A percentile compares a stretch with the other conserved stretches of the same genome.
phyloP scores from a whole-genome alignment of 2,329 filamentous ascomycete genomes.

The Calonectria hongkongensis region DNA sequence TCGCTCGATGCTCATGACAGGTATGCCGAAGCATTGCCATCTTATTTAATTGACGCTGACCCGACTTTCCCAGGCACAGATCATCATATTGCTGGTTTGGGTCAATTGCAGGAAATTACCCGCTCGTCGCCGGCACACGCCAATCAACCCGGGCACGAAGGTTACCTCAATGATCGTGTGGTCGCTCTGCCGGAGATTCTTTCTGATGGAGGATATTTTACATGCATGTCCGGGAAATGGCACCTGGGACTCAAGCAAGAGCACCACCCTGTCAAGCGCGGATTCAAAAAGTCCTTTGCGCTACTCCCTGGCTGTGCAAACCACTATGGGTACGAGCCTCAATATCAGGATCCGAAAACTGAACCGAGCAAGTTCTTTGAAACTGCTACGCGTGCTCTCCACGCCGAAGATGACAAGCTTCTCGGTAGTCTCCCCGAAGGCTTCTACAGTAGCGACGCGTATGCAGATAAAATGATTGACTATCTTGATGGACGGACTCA shows the following conservation, averaged over 20 bases:
- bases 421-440: not conserved
- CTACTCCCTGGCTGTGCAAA: not conserved
- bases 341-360: not conserved
- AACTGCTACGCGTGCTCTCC: not conserved
- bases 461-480: constrained; percentile 65
- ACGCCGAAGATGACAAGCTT: not conserved
- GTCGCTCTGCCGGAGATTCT: constrained; percentile 54
- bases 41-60: not conserved
- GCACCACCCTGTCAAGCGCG: not conserved
- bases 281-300: constrained; percentile 56
- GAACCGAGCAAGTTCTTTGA: not conserved
- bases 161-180: constrained; percentile 56
- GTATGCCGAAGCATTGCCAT: not conserved
- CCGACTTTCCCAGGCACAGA: not conserved
- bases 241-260: not conserved
- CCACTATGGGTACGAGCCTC: not conserved
- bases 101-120: not conserved
- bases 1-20: not conserved
- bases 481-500: constrained; percentile 59
- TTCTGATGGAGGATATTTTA: constrained; percentile 57
- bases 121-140: not conserved
- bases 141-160: constrained; percentile 47
- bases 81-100: not conserved
- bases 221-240: constrained; percentile 59
- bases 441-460: constrained; percentile 67